These are phyloP conservation scores for Butyriboletus loyo DNA, from an alignment of 768 basidiomycete species.

Conservation along the genomic window DNA sequence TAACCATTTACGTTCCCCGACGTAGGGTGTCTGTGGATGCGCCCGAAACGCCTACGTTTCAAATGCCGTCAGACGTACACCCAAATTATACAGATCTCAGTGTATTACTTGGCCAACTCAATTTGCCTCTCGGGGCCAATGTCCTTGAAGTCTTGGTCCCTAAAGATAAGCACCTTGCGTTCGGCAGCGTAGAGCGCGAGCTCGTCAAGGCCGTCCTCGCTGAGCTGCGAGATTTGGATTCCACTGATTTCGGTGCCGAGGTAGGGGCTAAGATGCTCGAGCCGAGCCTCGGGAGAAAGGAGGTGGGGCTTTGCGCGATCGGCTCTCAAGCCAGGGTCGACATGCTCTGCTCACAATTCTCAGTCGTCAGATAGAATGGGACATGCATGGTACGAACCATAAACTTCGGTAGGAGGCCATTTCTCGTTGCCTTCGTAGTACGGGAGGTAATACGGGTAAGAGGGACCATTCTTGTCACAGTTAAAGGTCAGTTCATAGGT, in stretches of 20 bases:
- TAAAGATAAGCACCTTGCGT: slow-evolving; percentile 52
- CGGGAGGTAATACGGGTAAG: slow-evolving; percentile 51
- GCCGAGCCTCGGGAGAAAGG: slow-evolving; percentile 37
- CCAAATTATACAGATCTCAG: background rate
- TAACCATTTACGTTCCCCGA: slow-evolving; percentile 34
- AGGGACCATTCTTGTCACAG: slow-evolving; percentile 33
- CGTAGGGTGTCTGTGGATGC: slow-evolving; percentile 44
- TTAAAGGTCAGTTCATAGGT: background rate
- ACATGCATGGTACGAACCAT: slow-evolving; percentile 1
- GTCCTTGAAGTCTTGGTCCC: slow-evolving; percentile 63
- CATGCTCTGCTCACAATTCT: slow-evolving; percentile 32
- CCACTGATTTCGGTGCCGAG: slow-evolving; percentile 50
- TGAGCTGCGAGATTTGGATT: slow-evolving; percentile 52
- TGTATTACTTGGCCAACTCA: slow-evolving; percentile 43
- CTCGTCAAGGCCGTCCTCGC: slow-evolving; percentile 51
- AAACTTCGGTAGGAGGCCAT: slow-evolving; percentile 44
- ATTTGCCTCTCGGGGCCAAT: slow-evolving; percentile 50
- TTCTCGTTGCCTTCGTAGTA: slow-evolving; percentile 47
- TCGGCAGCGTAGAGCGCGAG: slow-evolving; percentile 51
- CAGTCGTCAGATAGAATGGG: background rate
- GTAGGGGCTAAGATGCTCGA: slow-evolving; percentile 45
- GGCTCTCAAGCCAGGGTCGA: slow-evolving; percentile 45
- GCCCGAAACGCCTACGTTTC: slow-evolving; percentile 40
- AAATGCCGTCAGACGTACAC: background rate
- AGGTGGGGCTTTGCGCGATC: slow-evolving; percentile 52